Conservation (phyloP, 1,284 basidiomycete species). For the Cutaneotrichosporon sp. region DNA sequence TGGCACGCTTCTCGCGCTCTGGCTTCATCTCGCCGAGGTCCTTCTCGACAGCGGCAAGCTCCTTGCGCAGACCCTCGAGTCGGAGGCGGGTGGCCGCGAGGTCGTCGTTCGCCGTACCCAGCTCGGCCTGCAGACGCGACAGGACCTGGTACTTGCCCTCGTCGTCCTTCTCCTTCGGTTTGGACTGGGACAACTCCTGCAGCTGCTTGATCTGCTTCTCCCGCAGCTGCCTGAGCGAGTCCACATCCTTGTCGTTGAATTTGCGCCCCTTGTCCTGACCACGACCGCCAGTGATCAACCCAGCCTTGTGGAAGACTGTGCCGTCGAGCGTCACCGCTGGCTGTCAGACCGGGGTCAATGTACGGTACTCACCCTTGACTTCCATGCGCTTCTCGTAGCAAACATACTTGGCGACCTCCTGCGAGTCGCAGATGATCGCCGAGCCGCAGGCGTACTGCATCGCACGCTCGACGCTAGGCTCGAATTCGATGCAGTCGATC, state of each 20-base stretch:
- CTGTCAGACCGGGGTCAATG: not conserved
- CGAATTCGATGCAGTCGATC: slow-evolving; percentile 89
- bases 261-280: slow-evolving; percentile 71
- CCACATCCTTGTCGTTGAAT: slow-evolving; percentile 91
- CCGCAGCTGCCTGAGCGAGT: slow-evolving; percentile 69
- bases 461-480: slow-evolving; percentile 81
- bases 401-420: slow-evolving; percentile 85
- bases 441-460: slow-evolving; percentile 96
- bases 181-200: slow-evolving; percentile 74
- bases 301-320: slow-evolving; percentile 95
- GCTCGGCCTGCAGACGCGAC: slow-evolving; percentile 71
- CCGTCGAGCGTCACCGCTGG: slow-evolving; percentile 94
- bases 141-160: slow-evolving; percentile 76
- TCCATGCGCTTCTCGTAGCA: slow-evolving; percentile 93
- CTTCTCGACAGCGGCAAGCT: slow-evolving; percentile 71
- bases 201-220: slow-evolving; percentile 77
- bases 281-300: slow-evolving; percentile 92
- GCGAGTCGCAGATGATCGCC: slow-evolving; percentile 89
- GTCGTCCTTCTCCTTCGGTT: slow-evolving; percentile 76
- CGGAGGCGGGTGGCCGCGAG: slow-evolving; percentile 56
- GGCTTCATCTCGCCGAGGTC: slow-evolving; percentile 68
- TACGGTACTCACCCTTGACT: slow-evolving; percentile 72
- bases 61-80: slow-evolving; percentile 49
- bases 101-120: slow-evolving; percentile 75
- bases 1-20: slow-evolving; percentile 63